Evolutionary conservation across 495 filamentous ascomycete species (phyloP).

Genomic region (Tetracladium marchalianum): DNA sequence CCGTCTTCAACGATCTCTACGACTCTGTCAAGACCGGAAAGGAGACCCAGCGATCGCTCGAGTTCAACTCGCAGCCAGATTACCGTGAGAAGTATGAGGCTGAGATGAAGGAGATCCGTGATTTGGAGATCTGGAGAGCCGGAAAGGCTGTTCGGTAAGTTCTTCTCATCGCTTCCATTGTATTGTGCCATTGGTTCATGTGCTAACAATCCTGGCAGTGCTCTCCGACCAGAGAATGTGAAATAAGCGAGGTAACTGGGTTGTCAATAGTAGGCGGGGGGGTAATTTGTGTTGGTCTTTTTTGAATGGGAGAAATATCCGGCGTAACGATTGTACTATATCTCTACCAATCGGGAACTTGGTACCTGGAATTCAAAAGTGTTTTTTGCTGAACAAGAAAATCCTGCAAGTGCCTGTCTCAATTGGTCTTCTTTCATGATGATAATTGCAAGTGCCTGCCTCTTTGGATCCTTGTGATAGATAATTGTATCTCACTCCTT

Average conservation of each 20-base stretch:
- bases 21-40: constrained; percentile 76
- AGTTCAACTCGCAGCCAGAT: constrained; percentile 89
- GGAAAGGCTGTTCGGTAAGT: constrained; percentile 87
- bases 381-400: constrained; percentile 2
- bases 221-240: constrained; percentile 89
- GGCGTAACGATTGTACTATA: constrained; percentile 18
- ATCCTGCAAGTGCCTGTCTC: too few species aligned
- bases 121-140: constrained; percentile 96
- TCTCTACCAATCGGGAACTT: constrained; percentile 11
- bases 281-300: constrained; percentile 8
- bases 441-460: too few species aligned
- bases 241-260: constrained; percentile 39
- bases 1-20: constrained; percentile 95
- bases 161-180: neutral
- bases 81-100: constrained; percentile 93
- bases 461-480: too few species aligned
- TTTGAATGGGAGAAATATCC: constrained; percentile 4
- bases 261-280: neutral
- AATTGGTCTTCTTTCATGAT: too few species aligned
- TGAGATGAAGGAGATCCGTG: constrained; percentile 93
- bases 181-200: neutral
- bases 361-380: constrained; percentile 20
- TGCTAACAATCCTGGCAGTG: constrained; percentile 32
- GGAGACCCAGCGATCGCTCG: constrained; percentile 88
- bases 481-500: too few species aligned